These are phyloP conservation scores for Dactylellina parvicollis DNA, from an alignment of 2,329 filamentous ascomycete species.

Conservation along the genomic window DNA sequence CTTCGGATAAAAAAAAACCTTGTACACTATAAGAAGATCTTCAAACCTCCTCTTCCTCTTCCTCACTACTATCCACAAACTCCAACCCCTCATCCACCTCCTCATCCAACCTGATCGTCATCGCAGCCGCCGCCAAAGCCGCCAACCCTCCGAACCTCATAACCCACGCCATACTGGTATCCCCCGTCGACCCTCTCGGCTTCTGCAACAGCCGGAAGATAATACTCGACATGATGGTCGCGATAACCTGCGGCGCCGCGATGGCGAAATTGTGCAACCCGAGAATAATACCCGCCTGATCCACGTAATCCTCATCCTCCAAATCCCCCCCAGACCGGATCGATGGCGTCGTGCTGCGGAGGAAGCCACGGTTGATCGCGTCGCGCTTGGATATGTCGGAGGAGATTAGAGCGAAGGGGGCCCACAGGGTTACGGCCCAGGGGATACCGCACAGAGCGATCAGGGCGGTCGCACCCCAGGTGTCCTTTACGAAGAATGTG, in stretches of 20 bases:
- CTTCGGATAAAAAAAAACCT: background rate
- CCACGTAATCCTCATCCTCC: conserved; percentile 43
- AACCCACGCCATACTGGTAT: conserved; percentile 87
- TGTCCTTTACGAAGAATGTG: conserved; percentile 79
- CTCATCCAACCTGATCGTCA: conserved; percentile 75
- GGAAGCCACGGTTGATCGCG: conserved; percentile 67
- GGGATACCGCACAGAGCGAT: conserved; percentile 86
- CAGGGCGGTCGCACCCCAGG: conserved; percentile 77
- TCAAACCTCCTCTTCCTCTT: conserved; percentile 35
- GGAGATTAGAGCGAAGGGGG: conserved; percentile 92
- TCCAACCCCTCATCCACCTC: conserved; percentile 61
- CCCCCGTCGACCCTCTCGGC: conserved; percentile 81
- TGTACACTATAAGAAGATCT: background rate
- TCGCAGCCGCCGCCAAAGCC: conserved; percentile 78
- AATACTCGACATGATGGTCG: conserved; percentile 81
- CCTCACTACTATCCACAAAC: conserved; percentile 50
- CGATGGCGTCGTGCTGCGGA: conserved; percentile 20
- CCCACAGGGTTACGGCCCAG: conserved; percentile 94
- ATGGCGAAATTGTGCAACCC: conserved; percentile 97
- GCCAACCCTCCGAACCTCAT: conserved; percentile 83
- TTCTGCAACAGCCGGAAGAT: conserved; percentile 90
- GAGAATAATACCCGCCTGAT: conserved; percentile 87
- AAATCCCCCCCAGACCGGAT: conserved; percentile 24
- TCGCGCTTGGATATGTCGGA: conserved; percentile 89
- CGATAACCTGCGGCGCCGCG: conserved; percentile 88